Base-by-base conservation (phyloP, 805 yeast genomes). In the Scheffersomyces stipitis region DNA sequence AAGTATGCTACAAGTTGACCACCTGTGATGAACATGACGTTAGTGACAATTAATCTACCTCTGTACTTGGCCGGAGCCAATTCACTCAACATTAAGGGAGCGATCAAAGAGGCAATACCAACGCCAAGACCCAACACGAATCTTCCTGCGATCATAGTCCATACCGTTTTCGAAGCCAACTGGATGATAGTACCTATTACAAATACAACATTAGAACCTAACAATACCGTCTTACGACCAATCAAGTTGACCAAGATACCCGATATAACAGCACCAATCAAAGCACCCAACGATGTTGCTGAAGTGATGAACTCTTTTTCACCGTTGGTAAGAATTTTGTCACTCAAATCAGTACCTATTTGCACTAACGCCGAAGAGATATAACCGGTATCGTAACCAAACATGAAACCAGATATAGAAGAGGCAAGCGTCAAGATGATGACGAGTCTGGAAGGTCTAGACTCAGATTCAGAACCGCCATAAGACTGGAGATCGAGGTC, bases 361-460 rank as follows among this genome's bases (percentile, higher is more conserved):
- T 89, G 80, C 15, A 90, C 96, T 51, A 91, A 71, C 0, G 97
- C 97, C 14, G 95, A 82, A 3, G 98, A 91, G 28, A 91, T 90
- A 63, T 91, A 91, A 49, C 98, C 98, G 1, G 98, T 91, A 61
- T 91, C 99, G 56, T 91, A 91, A 49, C 99, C 99, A 64, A 91
- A 91, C 88, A 91, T 80, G 64, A 90, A 88, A 1, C 98, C 98
- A 0, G 96, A 89, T 44, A 91, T 83, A 5, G 96, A 89, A 0
- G 96, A 80, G 18, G 81, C 80, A 34, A 81, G 69, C 0, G 96
- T 86, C 35, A 89, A 62, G 18, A 76, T 62, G 16, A 88, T 65
- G 33, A 89, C 87, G 51, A 86, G 63, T 5, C 70, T 62, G 8
- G 93, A 73, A 3, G 86, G 81, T 39, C 64, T 72, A 9, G 75